Base-by-base conservation (phyloP, 78 protist genomes). In the Dictyostelium capitatum region DNA sequence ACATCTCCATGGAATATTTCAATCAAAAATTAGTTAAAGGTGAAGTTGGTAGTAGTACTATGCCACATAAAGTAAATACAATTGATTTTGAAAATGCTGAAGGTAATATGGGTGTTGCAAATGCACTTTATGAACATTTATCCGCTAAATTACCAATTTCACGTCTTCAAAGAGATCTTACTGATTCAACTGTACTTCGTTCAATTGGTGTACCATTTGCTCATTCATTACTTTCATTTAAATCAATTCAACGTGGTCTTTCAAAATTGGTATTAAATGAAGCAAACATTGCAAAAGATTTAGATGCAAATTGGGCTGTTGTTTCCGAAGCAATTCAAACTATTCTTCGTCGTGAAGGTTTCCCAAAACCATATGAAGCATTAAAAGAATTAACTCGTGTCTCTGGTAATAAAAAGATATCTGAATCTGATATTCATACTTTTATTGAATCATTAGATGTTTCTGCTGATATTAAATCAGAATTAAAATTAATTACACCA, bases 1-100 rank as follows among this genome's bases (percentile, higher is more conserved):
- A 97, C 87, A 84, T 97, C 32, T 91, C 97, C 7, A 67, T 79
- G 83, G 96, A 83, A 54, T 96, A 95, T 91, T 96, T 97, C 96
- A 84, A 89, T 73, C 98, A 95, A 80, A 75, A 56, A 23, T 91
- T 92, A 14, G 8, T 92, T n/a, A 91, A 91, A 28, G 97, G 97
- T 30, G 99, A 97, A 69, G 95, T 97, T 8, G 99, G 99, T 1
- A 89, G 96, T 57, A 95, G 97, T 17, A 92, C 99, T 54, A 97
- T 97, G 99, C 99, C 99, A 25, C 99, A 97, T 90, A 97, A 97
- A 82, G 98, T 97, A 51, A 97, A 97, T 80, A 98, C 99, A 28
- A 96, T 97, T 81, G 99, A 97, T 95, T 97, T 97, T 73, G 99
- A 97, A 79, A 97, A 97, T 81, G 97, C 99, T 2, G 99, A 97